These are phyloP conservation scores for Paramecium octaurelia DNA, from an alignment of 73 alveolate species.

Conservation along the genomic window DNA sequence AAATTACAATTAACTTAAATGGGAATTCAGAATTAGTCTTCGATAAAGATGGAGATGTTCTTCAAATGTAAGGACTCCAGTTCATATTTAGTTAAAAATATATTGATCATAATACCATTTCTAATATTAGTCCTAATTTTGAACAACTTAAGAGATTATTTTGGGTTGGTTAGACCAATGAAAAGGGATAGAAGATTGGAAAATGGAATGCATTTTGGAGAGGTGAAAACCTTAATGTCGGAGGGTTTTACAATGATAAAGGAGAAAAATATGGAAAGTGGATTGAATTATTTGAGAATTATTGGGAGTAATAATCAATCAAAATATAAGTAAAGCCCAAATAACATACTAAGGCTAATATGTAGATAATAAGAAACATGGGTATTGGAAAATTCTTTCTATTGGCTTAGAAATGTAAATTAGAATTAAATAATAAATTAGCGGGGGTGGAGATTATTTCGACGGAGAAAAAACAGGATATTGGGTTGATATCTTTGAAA, in stretches of 20 bases:
- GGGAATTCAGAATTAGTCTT: neutral
- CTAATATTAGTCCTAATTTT: neutral
- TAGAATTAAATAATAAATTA: neutral
- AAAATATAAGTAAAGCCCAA: neutral
- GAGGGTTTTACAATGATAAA: neutral
- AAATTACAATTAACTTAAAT: neutral
- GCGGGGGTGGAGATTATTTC: neutral
- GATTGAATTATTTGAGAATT: neutral
- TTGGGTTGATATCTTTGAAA: neutral
- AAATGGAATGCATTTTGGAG: neutral
- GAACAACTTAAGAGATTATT: neutral
- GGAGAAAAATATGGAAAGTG: neutral
- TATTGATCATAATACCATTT: neutral
- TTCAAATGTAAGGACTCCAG: neutral
- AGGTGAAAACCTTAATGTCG: neutral
- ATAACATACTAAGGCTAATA: neutral
- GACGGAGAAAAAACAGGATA: neutral
- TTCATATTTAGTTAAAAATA: neutral
- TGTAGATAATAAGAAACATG: neutral
- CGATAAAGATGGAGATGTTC: neutral
- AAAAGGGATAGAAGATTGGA: neutral
- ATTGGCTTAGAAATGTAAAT: neutral
- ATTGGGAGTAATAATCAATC: neutral
- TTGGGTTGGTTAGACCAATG: neutral
- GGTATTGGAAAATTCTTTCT: neutral